A percentile compares a stretch with the other conserved stretches of the same genome.
Conservation (phyloP, 1,139 yeast genomes). For the Candida pseudocylindracea region DNA sequence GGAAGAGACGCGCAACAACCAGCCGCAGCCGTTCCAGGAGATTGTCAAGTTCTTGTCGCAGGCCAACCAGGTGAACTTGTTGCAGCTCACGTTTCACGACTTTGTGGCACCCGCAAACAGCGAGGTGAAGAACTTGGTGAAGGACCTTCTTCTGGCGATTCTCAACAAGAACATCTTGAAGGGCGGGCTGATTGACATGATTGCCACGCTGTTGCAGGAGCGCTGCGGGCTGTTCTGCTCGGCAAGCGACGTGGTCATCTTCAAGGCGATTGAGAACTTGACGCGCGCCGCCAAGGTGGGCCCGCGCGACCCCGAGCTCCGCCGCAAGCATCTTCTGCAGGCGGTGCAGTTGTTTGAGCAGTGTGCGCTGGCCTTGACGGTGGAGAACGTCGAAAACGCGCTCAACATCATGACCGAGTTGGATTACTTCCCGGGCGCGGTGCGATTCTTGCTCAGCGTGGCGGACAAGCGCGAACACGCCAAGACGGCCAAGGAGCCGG, state of each 20-base stretch:
- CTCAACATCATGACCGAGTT: conserved; percentile 57
- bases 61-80: conserved; percentile 45
- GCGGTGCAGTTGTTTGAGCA: conserved; percentile 61
- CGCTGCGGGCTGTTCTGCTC: conserved; percentile 94
- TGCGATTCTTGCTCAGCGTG: conserved; percentile 58
- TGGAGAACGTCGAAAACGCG: conserved; percentile 69
- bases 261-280: conserved; percentile 82
- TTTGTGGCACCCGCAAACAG: conserved; percentile 34
- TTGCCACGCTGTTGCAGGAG: conserved; percentile 73
- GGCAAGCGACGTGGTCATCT: conserved; percentile 78
- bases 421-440: conserved; percentile 68
- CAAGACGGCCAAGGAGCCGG: conserved; percentile 2
- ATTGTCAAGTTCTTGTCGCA: conserved; percentile 47
- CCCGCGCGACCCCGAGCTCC: conserved; percentile 43
- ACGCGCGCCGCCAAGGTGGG: conserved; percentile 71
- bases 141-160: conserved; percentile 72
- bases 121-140: conserved; percentile 45
- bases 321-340: conserved; percentile 45
- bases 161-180: conserved; percentile 73
- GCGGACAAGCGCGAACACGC: conserved; percentile 40
- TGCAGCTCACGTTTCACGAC: conserved; percentile 47
- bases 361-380: conserved; percentile 55
- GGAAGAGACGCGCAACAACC: conserved; percentile 41
- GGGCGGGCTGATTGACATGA: conserved; percentile 86
- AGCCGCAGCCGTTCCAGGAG: conserved; percentile 22